Conservation (phyloP, 176 grass and related monocot genomes). For the Aechmea fasciata region DNA sequence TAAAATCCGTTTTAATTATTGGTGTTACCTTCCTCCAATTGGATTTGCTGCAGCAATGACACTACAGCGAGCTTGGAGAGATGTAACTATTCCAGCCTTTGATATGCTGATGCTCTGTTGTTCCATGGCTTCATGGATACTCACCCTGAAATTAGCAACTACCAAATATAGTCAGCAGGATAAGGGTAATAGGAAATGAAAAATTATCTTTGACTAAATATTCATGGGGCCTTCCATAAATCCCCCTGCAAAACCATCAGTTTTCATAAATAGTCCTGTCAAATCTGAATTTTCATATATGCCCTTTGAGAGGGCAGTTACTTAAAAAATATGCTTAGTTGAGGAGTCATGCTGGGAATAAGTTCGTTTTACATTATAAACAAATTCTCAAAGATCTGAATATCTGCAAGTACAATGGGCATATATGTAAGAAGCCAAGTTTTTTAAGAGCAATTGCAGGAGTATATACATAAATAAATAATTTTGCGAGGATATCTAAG, state of each 20-base stretch:
- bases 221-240: too few species aligned
- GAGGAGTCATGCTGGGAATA: too few species aligned
- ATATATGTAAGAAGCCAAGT: too few species aligned
- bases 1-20: background rate
- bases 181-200: background rate
- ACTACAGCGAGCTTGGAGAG: constrained; percentile 95
- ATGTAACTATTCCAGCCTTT: constrained; percentile 95
- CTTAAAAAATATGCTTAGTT: too few species aligned
- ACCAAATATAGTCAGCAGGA: background rate
- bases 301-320: background rate
- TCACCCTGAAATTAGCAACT: constrained; percentile 61
- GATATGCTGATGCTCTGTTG: constrained; percentile 99
- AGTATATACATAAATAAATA: background rate
- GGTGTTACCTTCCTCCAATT: constrained; percentile 71
- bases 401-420: too few species aligned
- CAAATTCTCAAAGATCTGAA: too few species aligned
- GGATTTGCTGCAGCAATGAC: constrained; percentile 97
- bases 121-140: constrained; percentile 99
- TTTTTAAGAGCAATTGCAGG: too few species aligned
- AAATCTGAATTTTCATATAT: too few species aligned
- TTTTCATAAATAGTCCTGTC: too few species aligned
- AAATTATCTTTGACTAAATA: background rate
- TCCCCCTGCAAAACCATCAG: too few species aligned
- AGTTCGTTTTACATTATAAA: too few species aligned
- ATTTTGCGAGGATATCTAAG: background rate